Percentiles rank a stretch among this genome's conserved stretches.
phyloP scores from a whole-genome alignment of 2,329 filamentous ascomycete genomes.

The Botrytis fragariae region DNA sequence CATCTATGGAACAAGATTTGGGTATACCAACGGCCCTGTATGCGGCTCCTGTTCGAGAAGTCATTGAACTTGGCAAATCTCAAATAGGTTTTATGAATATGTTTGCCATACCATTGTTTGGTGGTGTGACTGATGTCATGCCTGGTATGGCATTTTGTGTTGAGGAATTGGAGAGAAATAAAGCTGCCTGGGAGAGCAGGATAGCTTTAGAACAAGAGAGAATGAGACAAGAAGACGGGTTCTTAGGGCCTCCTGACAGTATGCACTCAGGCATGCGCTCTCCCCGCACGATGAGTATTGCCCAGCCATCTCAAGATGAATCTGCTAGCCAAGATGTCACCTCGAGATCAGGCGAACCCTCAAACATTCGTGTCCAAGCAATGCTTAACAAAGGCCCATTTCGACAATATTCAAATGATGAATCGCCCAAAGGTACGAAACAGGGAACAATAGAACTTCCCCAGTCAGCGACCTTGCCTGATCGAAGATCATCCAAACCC shows the following conservation, averaged over 20 bases:
- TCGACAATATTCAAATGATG: conserved; percentile 26
- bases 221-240: conserved; percentile 39
- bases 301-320: conserved; percentile 26
- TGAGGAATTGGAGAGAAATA: conserved; percentile 76
- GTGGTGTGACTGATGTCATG: conserved; percentile 80
- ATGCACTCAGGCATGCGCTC: conserved; percentile 35
- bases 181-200: conserved; percentile 66
- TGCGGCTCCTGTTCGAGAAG: conserved; percentile 78
- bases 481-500: conserved; percentile 34
- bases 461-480: conserved; percentile 28
- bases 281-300: conserved; percentile 36
- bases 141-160: conserved; percentile 82
- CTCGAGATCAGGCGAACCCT: conserved; percentile 18
- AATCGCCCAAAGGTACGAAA: conserved; percentile 22
- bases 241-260: conserved; percentile 36
- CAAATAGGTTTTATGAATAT: conserved; percentile 97
- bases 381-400: conserved; percentile 32
- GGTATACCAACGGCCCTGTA: conserved; percentile 86
- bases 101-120: conserved; percentile 89
- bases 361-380: conserved; percentile 29
- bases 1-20: conserved; percentile 84
- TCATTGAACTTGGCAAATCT: conserved; percentile 76
- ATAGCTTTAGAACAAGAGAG: conserved; percentile 59
- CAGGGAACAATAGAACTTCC: conserved; percentile 25
- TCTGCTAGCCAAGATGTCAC: conserved; percentile 26